These are phyloP conservation scores for Candida vaughaniae DNA, from an alignment of 805 yeast species.

Conservation along the genomic window DNA sequence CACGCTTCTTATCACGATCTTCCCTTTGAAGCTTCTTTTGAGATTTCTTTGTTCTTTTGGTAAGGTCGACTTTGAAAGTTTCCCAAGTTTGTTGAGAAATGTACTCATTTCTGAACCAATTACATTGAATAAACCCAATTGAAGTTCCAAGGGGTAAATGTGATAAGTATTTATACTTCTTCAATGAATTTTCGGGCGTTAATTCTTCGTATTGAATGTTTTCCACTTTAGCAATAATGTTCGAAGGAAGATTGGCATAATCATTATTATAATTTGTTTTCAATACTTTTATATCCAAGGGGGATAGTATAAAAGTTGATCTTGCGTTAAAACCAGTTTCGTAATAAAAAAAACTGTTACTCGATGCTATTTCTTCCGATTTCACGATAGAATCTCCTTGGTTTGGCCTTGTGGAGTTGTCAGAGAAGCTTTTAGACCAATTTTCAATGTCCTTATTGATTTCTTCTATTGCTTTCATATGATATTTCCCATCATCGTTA, in stretches of 20 bases:
- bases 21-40: constrained; percentile 53
- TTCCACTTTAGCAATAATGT: constrained; percentile 61
- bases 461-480: constrained; percentile 52
- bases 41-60: constrained; percentile 53
- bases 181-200: constrained; percentile 55
- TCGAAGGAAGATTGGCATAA: constrained; percentile 68
- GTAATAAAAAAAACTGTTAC: constrained; percentile 64
- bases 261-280: constrained; percentile 52
- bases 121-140: constrained; percentile 78
- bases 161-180: constrained; percentile 68
- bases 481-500: constrained; percentile 57
- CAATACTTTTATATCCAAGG: constrained; percentile 76
- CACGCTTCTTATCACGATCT: constrained; percentile 56
- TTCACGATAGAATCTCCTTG: constrained; percentile 7
- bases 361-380: constrained; percentile 30
- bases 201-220: constrained; percentile 66
- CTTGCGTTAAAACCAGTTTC: constrained; percentile 70
- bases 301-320: constrained; percentile 66
- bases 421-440: constrained; percentile 23
- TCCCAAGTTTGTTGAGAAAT: constrained; percentile 36
- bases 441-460: constrained; percentile 48
- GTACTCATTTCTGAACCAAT: constrained; percentile 56
- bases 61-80: constrained; percentile 53
- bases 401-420: not conserved
- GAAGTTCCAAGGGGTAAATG: constrained; percentile 86